Conservation (phyloP, 2,329 filamentous ascomycete species). For the Exserohilum turcica region DNA sequence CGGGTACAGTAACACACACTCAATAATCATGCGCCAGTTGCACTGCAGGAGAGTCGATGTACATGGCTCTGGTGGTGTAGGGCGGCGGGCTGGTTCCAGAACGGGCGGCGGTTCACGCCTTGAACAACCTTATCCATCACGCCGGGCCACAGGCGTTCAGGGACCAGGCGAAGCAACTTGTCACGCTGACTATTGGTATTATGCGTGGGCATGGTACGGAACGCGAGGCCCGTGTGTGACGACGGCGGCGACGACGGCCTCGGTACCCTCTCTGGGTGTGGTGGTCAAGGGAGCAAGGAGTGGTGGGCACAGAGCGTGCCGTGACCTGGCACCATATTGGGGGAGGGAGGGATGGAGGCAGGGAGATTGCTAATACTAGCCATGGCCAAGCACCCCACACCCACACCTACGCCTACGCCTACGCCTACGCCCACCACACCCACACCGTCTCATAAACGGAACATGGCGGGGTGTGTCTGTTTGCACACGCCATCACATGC, state of each 20-base stretch:
- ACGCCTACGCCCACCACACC: no score
- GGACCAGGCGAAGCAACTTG: slow-evolving; percentile 32
- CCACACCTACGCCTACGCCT: no score
- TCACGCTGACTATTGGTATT: slow-evolving; percentile 23
- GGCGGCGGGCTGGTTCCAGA: slow-evolving; percentile 17
- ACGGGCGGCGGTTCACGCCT: slow-evolving; percentile 35
- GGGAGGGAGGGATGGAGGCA: not conserved
- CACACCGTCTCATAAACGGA: slow-evolving; percentile 9
- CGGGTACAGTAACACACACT: slow-evolving; percentile 33
- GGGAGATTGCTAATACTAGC: slow-evolving; percentile 23
- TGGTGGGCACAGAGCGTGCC: slow-evolving; percentile 10
- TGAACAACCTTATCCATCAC: slow-evolving; percentile 43
- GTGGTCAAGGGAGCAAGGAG: slow-evolving; percentile 11
- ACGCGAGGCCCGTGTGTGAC: slow-evolving; percentile 35
- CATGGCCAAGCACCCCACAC: slow-evolving; percentile 7
- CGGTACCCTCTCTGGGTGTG: slow-evolving; percentile 10
- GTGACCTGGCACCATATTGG: not conserved
- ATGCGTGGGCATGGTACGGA: slow-evolving; percentile 26
- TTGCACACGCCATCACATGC: slow-evolving; percentile 11
- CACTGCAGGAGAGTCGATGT: no score
- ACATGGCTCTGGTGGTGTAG: no score
- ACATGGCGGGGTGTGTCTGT: slow-evolving; percentile 4
- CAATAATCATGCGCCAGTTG: slow-evolving; percentile 33
- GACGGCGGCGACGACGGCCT: slow-evolving; percentile 24
- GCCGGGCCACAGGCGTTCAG: slow-evolving; percentile 39